These are phyloP conservation scores for Actinomortierella ambigua DNA, from an alignment of 371 early-diverging fungal genomes.

Conservation along the genomic window DNA sequence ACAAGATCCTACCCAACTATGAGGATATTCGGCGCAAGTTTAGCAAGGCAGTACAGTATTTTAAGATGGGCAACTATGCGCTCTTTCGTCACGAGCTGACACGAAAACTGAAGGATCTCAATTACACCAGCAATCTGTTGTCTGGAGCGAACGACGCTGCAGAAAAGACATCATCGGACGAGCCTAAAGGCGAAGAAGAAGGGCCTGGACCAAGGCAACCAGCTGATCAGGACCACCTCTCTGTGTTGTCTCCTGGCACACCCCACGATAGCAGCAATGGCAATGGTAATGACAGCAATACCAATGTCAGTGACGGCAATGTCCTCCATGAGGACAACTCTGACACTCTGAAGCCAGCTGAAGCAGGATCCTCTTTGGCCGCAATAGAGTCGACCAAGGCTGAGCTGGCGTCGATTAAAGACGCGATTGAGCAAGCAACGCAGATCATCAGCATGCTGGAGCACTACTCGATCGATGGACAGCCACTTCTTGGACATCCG, in stretches of 20 bases:
- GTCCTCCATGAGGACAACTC: no score
- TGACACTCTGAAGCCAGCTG: no score
- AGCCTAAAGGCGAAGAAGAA: no score
- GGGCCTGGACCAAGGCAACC: no score
- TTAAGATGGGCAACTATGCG: constrained; percentile 64
- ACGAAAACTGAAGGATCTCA: constrained; percentile 54
- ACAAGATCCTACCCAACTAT: constrained; percentile 55
- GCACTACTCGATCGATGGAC: constrained; percentile 43
- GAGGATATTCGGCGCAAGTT: constrained; percentile 46
- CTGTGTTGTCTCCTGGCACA: no score
- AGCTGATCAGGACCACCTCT: no score
- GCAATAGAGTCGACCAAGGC: constrained; percentile 19
- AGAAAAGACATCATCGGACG: no score
- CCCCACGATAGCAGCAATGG: no score
- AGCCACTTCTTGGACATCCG: constrained; percentile 34
- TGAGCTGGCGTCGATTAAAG: constrained; percentile 37
- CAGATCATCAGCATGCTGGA: constrained; percentile 42
- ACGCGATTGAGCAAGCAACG: constrained; percentile 41
- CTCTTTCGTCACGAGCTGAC: constrained; percentile 60
- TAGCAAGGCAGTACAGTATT: constrained; percentile 49
- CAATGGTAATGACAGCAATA: no score
- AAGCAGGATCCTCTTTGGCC: no score
- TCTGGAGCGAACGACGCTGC: constrained; percentile 13
- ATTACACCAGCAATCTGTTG: constrained; percentile 53
- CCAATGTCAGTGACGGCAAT: no score